These are phyloP conservation scores for Podospora pseudopauciseta DNA, from an alignment of 495 filamentous ascomycete species.

Conservation along the genomic window DNA sequence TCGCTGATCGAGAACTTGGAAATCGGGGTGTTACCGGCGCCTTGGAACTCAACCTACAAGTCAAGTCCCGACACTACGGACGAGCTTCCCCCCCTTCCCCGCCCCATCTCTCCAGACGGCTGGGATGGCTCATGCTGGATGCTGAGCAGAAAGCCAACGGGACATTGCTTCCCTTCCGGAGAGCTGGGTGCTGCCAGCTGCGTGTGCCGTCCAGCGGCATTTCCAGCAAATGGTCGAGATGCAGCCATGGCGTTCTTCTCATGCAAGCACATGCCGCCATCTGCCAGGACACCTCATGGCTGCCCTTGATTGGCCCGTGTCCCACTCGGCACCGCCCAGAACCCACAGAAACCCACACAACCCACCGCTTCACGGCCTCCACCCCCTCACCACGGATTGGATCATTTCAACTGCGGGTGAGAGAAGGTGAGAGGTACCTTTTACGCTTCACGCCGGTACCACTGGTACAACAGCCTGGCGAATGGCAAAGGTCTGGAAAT, in stretches of 20 bases:
- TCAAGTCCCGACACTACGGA: slow-evolving; percentile 18
- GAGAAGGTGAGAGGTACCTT: neutral
- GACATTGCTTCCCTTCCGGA: slow-evolving; percentile 10
- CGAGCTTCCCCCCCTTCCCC: slow-evolving; percentile 10
- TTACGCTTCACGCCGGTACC: slow-evolving; percentile 1
- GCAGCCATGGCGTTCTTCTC: slow-evolving; percentile 29
- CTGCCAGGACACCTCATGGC: slow-evolving; percentile 17
- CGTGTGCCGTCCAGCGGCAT: slow-evolving; percentile 16
- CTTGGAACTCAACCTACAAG: slow-evolving; percentile 11
- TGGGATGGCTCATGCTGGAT: slow-evolving; percentile 4
- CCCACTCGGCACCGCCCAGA: slow-evolving; percentile 1
- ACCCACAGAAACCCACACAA: neutral
- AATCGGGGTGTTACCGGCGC: slow-evolving; percentile 14
- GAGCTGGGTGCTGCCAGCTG: slow-evolving; percentile 11
- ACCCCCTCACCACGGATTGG: slow-evolving; percentile 11
- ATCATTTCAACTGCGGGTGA: neutral
- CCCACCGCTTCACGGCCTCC: slow-evolving; percentile 25
- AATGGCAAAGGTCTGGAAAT: neutral
- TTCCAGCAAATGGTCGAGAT: slow-evolving; percentile 23
- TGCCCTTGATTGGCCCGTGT: slow-evolving; percentile 25
- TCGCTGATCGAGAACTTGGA: neutral
- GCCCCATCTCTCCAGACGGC: slow-evolving; percentile 9
- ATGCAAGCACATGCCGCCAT: slow-evolving; percentile 24
- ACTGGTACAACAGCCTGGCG: neutral
- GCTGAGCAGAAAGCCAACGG: slow-evolving; percentile 8